Base-by-base conservation (phyloP, 768 basidiomycete genomes). In the Amyloporia xantha region DNA sequence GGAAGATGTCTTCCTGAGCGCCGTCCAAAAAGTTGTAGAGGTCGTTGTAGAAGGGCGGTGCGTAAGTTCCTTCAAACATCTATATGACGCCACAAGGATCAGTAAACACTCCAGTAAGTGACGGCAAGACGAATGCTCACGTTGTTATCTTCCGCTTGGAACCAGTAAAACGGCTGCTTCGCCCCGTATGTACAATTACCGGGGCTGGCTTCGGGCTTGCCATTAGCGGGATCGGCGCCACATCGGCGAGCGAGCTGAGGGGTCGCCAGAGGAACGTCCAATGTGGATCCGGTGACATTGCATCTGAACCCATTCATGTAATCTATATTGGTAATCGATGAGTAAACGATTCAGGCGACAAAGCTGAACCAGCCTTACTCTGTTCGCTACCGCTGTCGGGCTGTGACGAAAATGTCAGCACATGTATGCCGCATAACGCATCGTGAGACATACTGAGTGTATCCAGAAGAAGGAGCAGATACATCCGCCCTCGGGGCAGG, bases 231-330 rank as follows among this genome's bases (percentile, higher is more conserved):
- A 50, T 89, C 83, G 5, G 73, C 70, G 0, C 81, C 83, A 51
- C 86, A 88, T 26, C 84, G 76, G 17, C 79, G 73, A n/a, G 85
- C 66, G 13, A 85, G 63, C 52, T 81, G 69, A 27, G 84, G 64
- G 15, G 71, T 68, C 0, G 82, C 81, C 11, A 84, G 66, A 1
- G 74, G 60, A 2, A 75, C 72, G 24, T 55, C 71, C 2, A 80
- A 80, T 0, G 73, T 77, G 2, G 78, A 69, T 26, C 68, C 67
- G 0, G 77, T 79, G 43, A 86, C 60, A 48, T 77, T 75, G 65
- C 86, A 87, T 51, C 75, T 74, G 72, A 86, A 86, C 3, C 79
- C 82, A 46, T 79, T 86, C 84, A 86, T 86, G 63, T 84, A 86
- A 58, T 79, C 79, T 81, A 15, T 24, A n/a, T 10, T 17, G 2